Evolutionary conservation across 1,284 basidiomycete genomes (phyloP).

Genomic region (Trichosporon sp.): DNA sequence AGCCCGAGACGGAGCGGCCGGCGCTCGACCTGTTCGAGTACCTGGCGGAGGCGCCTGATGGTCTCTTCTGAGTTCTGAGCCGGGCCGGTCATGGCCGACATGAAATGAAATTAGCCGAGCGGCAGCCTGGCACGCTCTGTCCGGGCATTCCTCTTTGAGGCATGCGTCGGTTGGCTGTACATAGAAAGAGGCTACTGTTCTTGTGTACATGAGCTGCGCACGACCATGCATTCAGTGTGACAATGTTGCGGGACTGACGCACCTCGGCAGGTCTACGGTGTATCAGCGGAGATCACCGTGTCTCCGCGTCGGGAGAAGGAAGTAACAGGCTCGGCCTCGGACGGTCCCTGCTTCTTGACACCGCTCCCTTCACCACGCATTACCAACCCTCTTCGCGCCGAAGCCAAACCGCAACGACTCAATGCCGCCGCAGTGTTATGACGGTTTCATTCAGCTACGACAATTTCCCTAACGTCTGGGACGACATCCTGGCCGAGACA

Average conservation of each 20-base stretch:
- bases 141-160: too few relatives aligned
- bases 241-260: too few relatives aligned
- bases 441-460: not conserved
- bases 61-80: not conserved
- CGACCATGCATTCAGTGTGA: too few relatives aligned
- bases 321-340: too few relatives aligned
- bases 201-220: too few relatives aligned
- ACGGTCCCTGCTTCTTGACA: not conserved
- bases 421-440: not conserved
- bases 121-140: too few relatives aligned
- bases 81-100: not conserved
- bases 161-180: too few relatives aligned
- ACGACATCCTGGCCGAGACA: not conserved
- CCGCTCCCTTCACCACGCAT: not conserved
- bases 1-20: not conserved
- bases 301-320: too few relatives aligned
- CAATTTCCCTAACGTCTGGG: not conserved
- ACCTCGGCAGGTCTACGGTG: too few relatives aligned
- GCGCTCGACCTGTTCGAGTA: not conserved
- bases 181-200: too few relatives aligned
- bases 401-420: not conserved
- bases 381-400: not conserved
- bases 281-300: too few relatives aligned
- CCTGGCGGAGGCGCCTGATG: not conserved
- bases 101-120: not conserved